Evolutionary conservation across 108 stramenopile species (phyloP).

Genomic region (Nannochloropsis oceanica): DNA sequence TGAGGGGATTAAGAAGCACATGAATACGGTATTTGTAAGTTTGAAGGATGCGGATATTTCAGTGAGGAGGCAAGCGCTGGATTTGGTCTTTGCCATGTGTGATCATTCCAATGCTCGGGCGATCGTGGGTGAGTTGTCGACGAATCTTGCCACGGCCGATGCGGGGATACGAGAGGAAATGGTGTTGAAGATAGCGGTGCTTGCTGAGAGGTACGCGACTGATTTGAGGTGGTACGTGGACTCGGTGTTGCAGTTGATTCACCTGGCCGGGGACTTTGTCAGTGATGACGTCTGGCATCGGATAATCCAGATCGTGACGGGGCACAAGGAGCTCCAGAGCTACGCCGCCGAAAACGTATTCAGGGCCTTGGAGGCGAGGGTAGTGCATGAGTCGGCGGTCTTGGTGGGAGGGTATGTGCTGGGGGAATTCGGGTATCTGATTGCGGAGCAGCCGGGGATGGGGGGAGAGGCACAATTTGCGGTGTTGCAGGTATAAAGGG

Average conservation of each 20-base stretch:
- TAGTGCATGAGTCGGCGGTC: slow-evolving; percentile 73
- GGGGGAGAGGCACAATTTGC: background rate
- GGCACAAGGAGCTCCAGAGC: slow-evolving; percentile 80
- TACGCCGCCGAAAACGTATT: slow-evolving; percentile 79
- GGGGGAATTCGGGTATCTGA: slow-evolving; percentile 91
- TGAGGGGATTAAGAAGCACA: slow-evolving; percentile 68
- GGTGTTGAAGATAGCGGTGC: slow-evolving; percentile 94
- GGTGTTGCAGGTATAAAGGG: background rate
- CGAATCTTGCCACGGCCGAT: slow-evolving; percentile 62
- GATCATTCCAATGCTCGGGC: slow-evolving; percentile 73
- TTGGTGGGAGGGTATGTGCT: slow-evolving; percentile 82
- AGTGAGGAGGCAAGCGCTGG: slow-evolving; percentile 78
- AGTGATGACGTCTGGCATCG: slow-evolving; percentile 95
- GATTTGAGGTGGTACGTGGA: slow-evolving; percentile 84
- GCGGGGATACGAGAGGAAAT: slow-evolving; percentile 80
- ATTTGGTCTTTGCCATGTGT: slow-evolving; percentile 90
- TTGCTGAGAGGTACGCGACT: slow-evolving; percentile 90
- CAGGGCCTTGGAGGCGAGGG: slow-evolving; percentile 46
- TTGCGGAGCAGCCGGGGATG: slow-evolving; percentile 67
- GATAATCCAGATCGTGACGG: slow-evolving; percentile 93
- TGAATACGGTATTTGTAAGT: slow-evolving; percentile 68
- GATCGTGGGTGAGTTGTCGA: slow-evolving; percentile 84
- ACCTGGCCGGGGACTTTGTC: slow-evolving; percentile 82
- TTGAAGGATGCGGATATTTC: slow-evolving; percentile 91
- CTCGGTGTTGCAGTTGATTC: slow-evolving; percentile 80